Evolutionary conservation across 2,329 filamentous ascomycete genomes (phyloP).

Genomic region (Talaromyces sp.): DNA sequence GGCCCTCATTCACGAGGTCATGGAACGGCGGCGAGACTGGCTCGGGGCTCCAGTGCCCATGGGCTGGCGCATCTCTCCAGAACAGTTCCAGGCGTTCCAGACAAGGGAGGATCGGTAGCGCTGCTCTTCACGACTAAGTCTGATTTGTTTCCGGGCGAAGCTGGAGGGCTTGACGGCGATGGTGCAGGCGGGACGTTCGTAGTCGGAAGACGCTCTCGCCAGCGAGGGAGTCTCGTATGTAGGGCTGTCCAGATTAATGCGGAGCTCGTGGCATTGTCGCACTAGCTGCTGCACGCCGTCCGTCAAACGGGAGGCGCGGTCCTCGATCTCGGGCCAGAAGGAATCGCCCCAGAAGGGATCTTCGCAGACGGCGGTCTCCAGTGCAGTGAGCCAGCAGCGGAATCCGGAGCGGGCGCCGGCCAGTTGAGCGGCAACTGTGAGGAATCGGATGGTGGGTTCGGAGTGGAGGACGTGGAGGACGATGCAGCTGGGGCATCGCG

Average conservation of each 20-base stretch:
- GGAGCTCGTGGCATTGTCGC: slow-evolving; percentile 43
- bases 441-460: slow-evolving; percentile 49
- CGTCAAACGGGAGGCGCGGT: slow-evolving; percentile 41
- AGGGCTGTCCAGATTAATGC: slow-evolving; percentile 28
- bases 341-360: slow-evolving; percentile 48
- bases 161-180: slow-evolving; percentile 34
- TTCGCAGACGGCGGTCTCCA: slow-evolving; percentile 44
- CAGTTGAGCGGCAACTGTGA: slow-evolving; percentile 46
- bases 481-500: slow-evolving; percentile 56
- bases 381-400: slow-evolving; percentile 42
- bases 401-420: slow-evolving; percentile 41
- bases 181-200: slow-evolving; percentile 26
- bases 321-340: slow-evolving; percentile 47
- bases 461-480: slow-evolving; percentile 47
- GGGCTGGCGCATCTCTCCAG: slow-evolving; percentile 24
- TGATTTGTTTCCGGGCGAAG: slow-evolving; percentile 35
- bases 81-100: slow-evolving; percentile 30
- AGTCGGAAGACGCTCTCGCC: slow-evolving; percentile 20
- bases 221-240: slow-evolving; percentile 20
- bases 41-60: slow-evolving; percentile 17
- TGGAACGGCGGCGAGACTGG: slow-evolving; percentile 26
- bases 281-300: slow-evolving; percentile 44
- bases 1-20: slow-evolving; percentile 23
- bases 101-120: slow-evolving; percentile 28
- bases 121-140: slow-evolving; percentile 40